These are phyloP conservation scores for Oryza meyeriana DNA, from an alignment of 176 grass and related monocot genomes.

Conservation along the genomic window DNA sequence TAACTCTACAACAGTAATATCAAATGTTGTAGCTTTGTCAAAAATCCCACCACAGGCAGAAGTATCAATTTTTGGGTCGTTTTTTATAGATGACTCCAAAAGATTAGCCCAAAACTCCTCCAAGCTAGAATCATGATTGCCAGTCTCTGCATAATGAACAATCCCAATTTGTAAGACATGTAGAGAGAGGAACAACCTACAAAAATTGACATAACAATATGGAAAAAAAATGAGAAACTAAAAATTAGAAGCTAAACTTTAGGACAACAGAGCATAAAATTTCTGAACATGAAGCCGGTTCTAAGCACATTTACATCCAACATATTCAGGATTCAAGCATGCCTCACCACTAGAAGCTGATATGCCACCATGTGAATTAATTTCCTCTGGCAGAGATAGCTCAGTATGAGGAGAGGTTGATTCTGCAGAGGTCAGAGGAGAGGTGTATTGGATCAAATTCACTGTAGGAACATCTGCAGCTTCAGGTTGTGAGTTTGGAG, in stretches of 20 bases:
- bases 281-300: slow-evolving; percentile 13
- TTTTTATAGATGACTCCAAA: slow-evolving; percentile 55
- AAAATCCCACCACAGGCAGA: slow-evolving; percentile 22
- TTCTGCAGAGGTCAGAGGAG: slow-evolving; percentile 51
- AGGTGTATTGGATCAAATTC: slow-evolving; percentile 44
- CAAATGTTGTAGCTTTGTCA: slow-evolving; percentile 4
- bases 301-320: neutral
- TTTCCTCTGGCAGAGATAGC: slow-evolving; percentile 65
- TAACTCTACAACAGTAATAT: slow-evolving; percentile 5
- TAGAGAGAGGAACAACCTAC: neutral
- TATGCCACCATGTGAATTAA: slow-evolving; percentile 51
- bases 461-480: slow-evolving; percentile 35
- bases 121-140: slow-evolving; percentile 63
- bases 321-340: slow-evolving; percentile 16
- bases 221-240: neutral
- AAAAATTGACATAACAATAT: slow-evolving; percentile 2
- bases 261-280: neutral
- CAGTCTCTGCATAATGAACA: slow-evolving; percentile 42
- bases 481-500: slow-evolving; percentile 34
- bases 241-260: slow-evolving; percentile 5
- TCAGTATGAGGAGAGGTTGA: slow-evolving; percentile 73
- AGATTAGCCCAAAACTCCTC: slow-evolving; percentile 83
- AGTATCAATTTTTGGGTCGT: slow-evolving; percentile 40
- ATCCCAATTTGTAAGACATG: slow-evolving; percentile 13
- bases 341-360: slow-evolving; percentile 54